These are phyloP conservation scores for Neurospora sp. DNA, from an alignment of 495 filamentous ascomycete genomes.

Conservation along the genomic window DNA sequence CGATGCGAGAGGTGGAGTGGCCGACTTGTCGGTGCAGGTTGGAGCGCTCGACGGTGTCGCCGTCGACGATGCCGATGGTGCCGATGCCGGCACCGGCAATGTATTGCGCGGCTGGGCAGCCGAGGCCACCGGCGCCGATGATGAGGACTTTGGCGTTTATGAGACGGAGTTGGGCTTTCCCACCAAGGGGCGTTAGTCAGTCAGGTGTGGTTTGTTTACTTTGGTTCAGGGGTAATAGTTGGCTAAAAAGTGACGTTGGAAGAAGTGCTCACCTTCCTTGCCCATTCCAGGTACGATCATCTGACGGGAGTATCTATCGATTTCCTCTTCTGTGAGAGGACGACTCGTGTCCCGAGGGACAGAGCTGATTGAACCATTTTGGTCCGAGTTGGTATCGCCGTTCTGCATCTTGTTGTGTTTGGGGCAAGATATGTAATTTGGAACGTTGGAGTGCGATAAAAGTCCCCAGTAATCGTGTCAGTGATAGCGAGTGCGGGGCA, in stretches of 20 bases:
- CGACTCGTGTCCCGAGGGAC: background rate
- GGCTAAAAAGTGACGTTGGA: background rate
- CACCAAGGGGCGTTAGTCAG: conserved; percentile 3
- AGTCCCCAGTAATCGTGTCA: background rate
- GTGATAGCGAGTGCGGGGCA: background rate
- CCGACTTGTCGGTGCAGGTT: conserved; percentile 92
- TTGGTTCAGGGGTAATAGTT: background rate
- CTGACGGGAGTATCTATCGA: conserved; percentile 73
- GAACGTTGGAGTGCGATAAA: background rate
- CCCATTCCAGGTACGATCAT: conserved; percentile 85
- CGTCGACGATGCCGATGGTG: conserved; percentile 75
- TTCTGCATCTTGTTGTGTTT: background rate
- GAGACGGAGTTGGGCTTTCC: conserved; percentile 61
- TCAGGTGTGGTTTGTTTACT: conserved; percentile 2
- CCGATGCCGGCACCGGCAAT: conserved; percentile 81
- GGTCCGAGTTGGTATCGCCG: background rate
- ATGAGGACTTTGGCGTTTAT: conserved; percentile 63
- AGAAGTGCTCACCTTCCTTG: conserved; percentile 47
- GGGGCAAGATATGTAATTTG: background rate
- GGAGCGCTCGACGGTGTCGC: conserved; percentile 75
- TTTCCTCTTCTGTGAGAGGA: conserved; percentile 17
- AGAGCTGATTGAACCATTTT: background rate
- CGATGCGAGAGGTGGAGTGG: conserved; percentile 59
- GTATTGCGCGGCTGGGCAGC: conserved; percentile 85
- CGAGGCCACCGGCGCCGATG: conserved; percentile 86